Base-by-base conservation (phyloP, 805 yeast species). In the Metschnikowia gruessii region DNA sequence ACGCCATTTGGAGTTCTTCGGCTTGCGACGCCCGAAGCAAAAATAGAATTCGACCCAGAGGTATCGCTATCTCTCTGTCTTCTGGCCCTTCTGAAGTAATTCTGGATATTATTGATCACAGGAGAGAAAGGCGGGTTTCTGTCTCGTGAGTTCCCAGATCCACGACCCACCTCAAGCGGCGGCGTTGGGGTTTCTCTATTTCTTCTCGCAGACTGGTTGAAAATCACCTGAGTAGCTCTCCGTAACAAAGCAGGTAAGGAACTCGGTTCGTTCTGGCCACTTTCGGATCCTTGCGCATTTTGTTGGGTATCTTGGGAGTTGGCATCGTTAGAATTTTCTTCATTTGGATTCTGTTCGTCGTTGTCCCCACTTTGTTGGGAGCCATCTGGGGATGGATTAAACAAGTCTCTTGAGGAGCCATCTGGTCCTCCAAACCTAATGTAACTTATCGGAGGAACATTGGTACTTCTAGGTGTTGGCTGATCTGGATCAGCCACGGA, bases 21-120 rank as follows among this genome's bases (percentile, higher is more conserved):
- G 52, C 81, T 76, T 12, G 73, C 59, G 9, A 78, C 75, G 1
- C 81, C 82, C 2, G 72, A 53, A 1, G 81, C 74, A 53, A 78
- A 77, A 35, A 70, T 49, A 49, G 57, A 32, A 16, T 39, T 28
- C 10, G 48, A 43, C 16, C 51, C 50, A 7, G 46, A 8, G 17
- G 29, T 17, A 29, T 40, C 46, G 9, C 40, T 33, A n/a, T 43
- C 53, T 5, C 55, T 41, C 19, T 17, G 37, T 6, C 51, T 26
- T 10, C 48, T 30, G 3, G 46, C 38, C 17, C 52, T 41, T 22
- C 56, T 37, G 8, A 55, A 46, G 13, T 41, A 44, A 28, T 46
- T 48, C 42, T 46, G 52, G 18, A 55, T 48, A 13, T 48, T 49
- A 36, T 54, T 50, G 26, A 54, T 49, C 38, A 55, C 44, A 1